A percentile compares a stretch with the other conserved stretches of the same genome.
phyloP scores from a whole-genome alignment of 1,284 basidiomycete species.

The Leccinum pseudoinsigne region DNA sequence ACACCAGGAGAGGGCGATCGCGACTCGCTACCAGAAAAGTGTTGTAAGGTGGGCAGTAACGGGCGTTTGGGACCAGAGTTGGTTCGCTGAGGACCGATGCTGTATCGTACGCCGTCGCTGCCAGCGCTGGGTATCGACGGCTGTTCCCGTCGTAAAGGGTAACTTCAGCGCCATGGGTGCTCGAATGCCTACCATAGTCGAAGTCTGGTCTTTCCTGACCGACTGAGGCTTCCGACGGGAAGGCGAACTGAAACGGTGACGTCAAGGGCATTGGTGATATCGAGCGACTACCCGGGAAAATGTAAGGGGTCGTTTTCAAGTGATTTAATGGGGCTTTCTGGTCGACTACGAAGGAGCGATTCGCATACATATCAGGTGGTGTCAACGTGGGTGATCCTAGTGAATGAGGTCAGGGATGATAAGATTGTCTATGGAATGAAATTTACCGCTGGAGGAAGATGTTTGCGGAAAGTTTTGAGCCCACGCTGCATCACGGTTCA shows the following conservation, averaged over 20 bases:
- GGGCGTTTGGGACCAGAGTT: constrained; percentile 51
- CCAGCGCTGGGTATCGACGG: constrained; percentile 53
- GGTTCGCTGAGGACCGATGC: constrained; percentile 49
- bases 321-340: too few relatives aligned
- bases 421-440: constrained; percentile 42
- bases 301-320: too few relatives aligned
- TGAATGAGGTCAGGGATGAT: constrained; percentile 34
- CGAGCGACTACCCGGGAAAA: too few relatives aligned
- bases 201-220: constrained; percentile 60
- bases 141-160: constrained; percentile 67
- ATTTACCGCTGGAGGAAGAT: constrained; percentile 46
- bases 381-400: constrained; percentile 59
- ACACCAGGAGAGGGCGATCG: constrained; percentile 70
- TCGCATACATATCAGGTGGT: constrained; percentile 33
- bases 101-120: constrained; percentile 57
- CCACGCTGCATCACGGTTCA: constrained; percentile 57
- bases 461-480: constrained; percentile 43
- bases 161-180: constrained; percentile 53
- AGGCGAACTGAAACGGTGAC: constrained; percentile 58
- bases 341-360: too few relatives aligned
- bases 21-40: constrained; percentile 53
- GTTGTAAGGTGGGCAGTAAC: constrained; percentile 48
- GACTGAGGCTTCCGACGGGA: constrained; percentile 49
- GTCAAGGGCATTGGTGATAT: too few relatives aligned
- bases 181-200: constrained; percentile 60